Conservation (phyloP, 192 early-diverging fungal genomes). For the Gonapodya prolifera region DNA sequence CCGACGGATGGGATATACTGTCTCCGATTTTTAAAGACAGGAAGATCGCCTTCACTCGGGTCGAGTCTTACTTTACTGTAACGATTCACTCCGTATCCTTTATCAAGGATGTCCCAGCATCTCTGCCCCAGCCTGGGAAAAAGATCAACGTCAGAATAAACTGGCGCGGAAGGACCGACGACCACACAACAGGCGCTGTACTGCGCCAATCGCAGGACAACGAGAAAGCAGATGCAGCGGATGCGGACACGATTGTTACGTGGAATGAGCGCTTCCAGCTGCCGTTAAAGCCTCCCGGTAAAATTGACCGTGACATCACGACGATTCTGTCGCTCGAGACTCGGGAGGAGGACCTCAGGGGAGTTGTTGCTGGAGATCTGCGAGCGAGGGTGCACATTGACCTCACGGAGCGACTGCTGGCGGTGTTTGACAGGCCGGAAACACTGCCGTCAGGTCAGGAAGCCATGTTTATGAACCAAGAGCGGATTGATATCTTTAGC, state of each 20-base stretch:
- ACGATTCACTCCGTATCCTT: neutral
- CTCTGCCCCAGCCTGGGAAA: neutral
- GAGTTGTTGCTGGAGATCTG: too few relatives aligned
- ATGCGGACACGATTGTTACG: too few relatives aligned
- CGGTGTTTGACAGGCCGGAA: neutral
- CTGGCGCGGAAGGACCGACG: neutral
- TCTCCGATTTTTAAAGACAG: neutral
- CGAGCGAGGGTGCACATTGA: neutral
- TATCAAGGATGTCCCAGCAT: neutral
- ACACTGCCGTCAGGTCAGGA: neutral
- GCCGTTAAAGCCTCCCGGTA: neutral
- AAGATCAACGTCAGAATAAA: neutral
- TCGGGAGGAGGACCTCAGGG: neutral
- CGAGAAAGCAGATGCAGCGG: neutral
- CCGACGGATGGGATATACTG: neutral
- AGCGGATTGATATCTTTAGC: neutral
- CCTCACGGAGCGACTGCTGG: neutral
- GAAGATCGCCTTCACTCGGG: neutral
- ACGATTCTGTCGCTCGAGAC: neutral
- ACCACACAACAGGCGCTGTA: neutral
- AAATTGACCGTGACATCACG: neutral
- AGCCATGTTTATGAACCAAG: neutral
- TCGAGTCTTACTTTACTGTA: neutral
- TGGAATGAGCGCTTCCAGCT: neutral
- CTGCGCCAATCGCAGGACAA: neutral